A percentile compares a stretch with the other conserved stretches of the same genome.
Evolutionary conservation across 2,329 filamentous ascomycete genomes (phyloP).

Genomic region (Cercospora sp.): DNA sequence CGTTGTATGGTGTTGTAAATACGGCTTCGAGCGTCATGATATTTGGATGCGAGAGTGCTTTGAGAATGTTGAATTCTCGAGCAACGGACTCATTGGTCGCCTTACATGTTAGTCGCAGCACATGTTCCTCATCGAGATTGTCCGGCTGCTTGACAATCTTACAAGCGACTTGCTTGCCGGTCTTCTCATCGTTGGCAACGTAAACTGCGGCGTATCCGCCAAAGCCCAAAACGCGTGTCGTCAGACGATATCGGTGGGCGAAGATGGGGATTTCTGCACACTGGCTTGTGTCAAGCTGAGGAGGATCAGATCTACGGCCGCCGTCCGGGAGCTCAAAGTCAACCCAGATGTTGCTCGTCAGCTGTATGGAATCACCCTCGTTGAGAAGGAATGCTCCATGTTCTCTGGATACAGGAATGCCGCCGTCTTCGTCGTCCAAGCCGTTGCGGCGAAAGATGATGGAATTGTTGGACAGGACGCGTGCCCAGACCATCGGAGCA

Average conservation of each 20-base stretch:
- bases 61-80: conserved; percentile 52
- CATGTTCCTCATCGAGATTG: background rate
- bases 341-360: conserved; percentile 37
- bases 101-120: background rate
- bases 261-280: conserved; percentile 40
- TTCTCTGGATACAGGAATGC: conserved; percentile 31
- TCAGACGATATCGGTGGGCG: conserved; percentile 51
- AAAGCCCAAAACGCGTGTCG: conserved; percentile 52
- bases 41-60: conserved; percentile 59
- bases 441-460: conserved; percentile 41
- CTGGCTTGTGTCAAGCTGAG: conserved; percentile 6
- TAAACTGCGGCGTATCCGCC: conserved; percentile 58
- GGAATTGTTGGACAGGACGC: conserved; percentile 49
- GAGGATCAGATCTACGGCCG: background rate
- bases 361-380: conserved; percentile 44
- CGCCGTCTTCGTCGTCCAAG: conserved; percentile 29
- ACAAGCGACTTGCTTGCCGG: conserved; percentile 64
- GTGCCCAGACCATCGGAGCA: conserved; percentile 50
- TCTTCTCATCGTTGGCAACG: conserved; percentile 54
- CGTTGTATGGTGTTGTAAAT: conserved; percentile 53
- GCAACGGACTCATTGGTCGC: conserved; percentile 12
- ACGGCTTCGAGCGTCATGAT: conserved; percentile 60
- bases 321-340: conserved; percentile 20
- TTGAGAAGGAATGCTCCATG: conserved; percentile 46
- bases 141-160: conserved; percentile 60